Evolutionary conservation across 768 basidiomycete species (phyloP), one percentile per base, ranked within the genome.

Genomic region (Grammothele lineata): DNA sequence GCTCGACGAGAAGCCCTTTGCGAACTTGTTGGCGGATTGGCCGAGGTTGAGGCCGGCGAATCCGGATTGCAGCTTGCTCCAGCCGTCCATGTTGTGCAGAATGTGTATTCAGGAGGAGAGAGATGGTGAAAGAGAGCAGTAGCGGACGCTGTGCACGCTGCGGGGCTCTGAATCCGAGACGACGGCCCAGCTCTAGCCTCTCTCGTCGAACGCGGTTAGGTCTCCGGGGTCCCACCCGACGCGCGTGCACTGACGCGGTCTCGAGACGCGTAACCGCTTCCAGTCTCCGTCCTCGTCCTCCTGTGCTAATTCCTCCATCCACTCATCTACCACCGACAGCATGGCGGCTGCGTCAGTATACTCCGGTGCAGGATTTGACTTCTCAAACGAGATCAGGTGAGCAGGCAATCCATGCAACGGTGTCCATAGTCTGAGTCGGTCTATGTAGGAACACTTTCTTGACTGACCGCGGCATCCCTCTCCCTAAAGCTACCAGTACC

Each of bases 401-500:
- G 19, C 37, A 2, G 39, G 11, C 9, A 24, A 12, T 14, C 6
- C 21, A 10, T 9, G 19, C 23, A 19, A 18, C 23, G 5, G 17
- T 48, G 21, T 17, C 26, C 18, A 35, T 32, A 21, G 19, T 3
- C 40, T 21, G 8, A 15, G 30, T 25, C 14, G 1, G 15, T 27
- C 9, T 5, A 2, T 18, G 19, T 47, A 90, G 90, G 49, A 92
- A 92, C 62, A 74, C 76, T 56, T 90, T 85, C 62, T 66, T 92
- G 49, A 65, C 71, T 10, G 74, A 78, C 39, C 86, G 83, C 57
- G 90, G 90, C 27, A 60, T 89, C 17, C 81, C 77, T 12, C 64
- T 85, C 35, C 90, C 90, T 42, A 90, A 84, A 63, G 90, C 89
- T 3, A 92, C 90, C 12, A 91, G 89, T 68, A 92, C 90, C 0